Evolutionary conservation across 441 rosid genomes (phyloP).

Genomic region (Pelargonium australe): DNA sequence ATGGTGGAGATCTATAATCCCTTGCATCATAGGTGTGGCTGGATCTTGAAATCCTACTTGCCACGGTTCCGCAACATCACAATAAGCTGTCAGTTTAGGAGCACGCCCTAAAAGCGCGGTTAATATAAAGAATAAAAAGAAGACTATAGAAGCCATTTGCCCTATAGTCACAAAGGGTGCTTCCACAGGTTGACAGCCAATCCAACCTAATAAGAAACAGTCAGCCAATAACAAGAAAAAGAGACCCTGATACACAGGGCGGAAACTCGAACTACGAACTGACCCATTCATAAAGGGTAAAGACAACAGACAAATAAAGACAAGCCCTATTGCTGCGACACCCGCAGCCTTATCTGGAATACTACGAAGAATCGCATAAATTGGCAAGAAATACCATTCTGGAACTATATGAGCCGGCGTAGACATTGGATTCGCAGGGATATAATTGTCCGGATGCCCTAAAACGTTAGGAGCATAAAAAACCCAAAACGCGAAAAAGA

Average conservation of each 20-base stretch:
- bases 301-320: neutral
- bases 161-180: conserved; percentile 8
- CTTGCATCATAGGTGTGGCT: too few relatives aligned
- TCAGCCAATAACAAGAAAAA: too few relatives aligned
- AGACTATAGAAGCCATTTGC: conserved; percentile 10
- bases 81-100: neutral
- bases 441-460: neutral
- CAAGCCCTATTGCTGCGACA: neutral
- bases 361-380: neutral
- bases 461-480: neutral
- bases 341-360: neutral
- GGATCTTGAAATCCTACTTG: too few relatives aligned
- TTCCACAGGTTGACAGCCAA: conserved; percentile 10
- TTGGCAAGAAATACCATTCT: neutral
- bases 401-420: neutral
- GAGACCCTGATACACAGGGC: neutral
- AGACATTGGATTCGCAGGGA: neutral
- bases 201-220: neutral
- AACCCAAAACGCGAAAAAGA: neutral
- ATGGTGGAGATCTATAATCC: neutral
- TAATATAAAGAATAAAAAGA: neutral
- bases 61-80: too few relatives aligned
- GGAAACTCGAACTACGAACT: neutral
- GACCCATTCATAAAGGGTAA: neutral
- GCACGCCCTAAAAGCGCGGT: neutral